A percentile compares a stretch with the other conserved stretches of the same genome.
These are phyloP conservation scores for Yamadazyma insecticola DNA, from an alignment of 805 yeast species.

Conservation along the genomic window DNA sequence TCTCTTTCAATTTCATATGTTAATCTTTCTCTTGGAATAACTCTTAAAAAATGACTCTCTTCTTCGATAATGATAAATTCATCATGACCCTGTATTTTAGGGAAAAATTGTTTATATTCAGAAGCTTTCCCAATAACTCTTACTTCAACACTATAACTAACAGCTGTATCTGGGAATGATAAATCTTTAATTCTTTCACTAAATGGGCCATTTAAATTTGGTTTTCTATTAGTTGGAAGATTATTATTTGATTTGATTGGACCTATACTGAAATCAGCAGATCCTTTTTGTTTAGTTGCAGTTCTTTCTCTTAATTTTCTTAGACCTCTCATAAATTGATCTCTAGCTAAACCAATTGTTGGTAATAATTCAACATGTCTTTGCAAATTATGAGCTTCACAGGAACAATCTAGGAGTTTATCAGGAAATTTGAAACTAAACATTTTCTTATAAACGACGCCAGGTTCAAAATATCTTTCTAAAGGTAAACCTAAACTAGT, in stretches of 20 bases:
- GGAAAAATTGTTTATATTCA: conserved; percentile 18
- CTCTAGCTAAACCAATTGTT: conserved; percentile 29
- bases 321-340: conserved; percentile 21
- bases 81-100: conserved; percentile 16
- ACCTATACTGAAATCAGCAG: conserved; percentile 3
- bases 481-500: conserved; percentile 20
- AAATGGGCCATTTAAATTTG: not conserved
- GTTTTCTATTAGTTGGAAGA: not conserved
- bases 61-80: conserved; percentile 33
- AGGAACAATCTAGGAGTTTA: conserved; percentile 30
- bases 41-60: conserved; percentile 22
- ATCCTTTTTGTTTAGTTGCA: conserved; percentile 14
- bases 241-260: not conserved
- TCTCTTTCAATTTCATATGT: conserved; percentile 18
- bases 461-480: conserved; percentile 26
- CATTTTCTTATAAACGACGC: conserved; percentile 32
- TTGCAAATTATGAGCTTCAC: conserved; percentile 28
- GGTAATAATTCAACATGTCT: conserved; percentile 35
- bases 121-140: conserved; percentile 36
- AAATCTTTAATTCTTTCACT: conserved; percentile 21
- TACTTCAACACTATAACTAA: conserved; percentile 32
- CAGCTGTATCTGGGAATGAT: conserved; percentile 27
- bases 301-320: conserved; percentile 19
- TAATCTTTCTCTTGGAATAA: conserved; percentile 18
- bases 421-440: conserved; percentile 37